Evolutionary conservation across 75 land plant genomes (phyloP).

Genomic region (Isoetes taiwanensis): DNA sequence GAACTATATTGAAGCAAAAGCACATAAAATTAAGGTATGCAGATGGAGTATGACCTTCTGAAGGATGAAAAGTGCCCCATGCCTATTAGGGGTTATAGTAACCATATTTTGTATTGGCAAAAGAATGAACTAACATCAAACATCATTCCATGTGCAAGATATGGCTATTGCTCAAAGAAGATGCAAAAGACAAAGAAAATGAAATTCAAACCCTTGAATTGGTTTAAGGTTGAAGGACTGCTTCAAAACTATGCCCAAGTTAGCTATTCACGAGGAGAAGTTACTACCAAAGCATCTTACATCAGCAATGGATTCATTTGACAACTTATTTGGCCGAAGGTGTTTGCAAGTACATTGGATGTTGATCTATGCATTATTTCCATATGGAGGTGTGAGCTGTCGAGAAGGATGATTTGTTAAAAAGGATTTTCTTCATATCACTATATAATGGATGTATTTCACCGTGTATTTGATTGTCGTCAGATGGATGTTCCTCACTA

Average conservation of each 20-base stretch:
- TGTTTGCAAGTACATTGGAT: conserved; percentile 42
- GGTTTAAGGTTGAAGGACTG: background rate
- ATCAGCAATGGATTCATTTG: conserved; percentile 97
- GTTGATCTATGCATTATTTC: background rate
- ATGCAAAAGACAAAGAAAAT: conserved; percentile 1
- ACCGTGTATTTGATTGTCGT: conserved; percentile 95
- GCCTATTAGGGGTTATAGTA: conserved; percentile 26
- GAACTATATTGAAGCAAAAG: conserved; percentile 44
- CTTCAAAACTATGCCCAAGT: background rate
- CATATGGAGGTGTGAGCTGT: background rate
- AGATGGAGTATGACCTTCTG: background rate
- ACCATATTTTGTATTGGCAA: conserved; percentile 43
- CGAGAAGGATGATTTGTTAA: background rate
- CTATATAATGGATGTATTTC: background rate
- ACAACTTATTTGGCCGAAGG: conserved; percentile 90
- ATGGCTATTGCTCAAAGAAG: conserved; percentile 36
- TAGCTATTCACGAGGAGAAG: conserved; percentile 13
- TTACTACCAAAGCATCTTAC: conserved; percentile 70
- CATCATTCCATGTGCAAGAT: conserved; percentile 80
- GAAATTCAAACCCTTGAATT: conserved; percentile 13
- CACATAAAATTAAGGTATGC: conserved; percentile 66
- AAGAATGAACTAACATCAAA: conserved; percentile 50
- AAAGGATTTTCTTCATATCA: background rate
- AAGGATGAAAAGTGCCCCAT: background rate
- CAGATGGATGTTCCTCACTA: conserved; percentile 95